Evolutionary conservation across 805 yeast species (phyloP), one percentile per base, ranked within the genome.

Genomic region (Cephaloascus fragrans): DNA sequence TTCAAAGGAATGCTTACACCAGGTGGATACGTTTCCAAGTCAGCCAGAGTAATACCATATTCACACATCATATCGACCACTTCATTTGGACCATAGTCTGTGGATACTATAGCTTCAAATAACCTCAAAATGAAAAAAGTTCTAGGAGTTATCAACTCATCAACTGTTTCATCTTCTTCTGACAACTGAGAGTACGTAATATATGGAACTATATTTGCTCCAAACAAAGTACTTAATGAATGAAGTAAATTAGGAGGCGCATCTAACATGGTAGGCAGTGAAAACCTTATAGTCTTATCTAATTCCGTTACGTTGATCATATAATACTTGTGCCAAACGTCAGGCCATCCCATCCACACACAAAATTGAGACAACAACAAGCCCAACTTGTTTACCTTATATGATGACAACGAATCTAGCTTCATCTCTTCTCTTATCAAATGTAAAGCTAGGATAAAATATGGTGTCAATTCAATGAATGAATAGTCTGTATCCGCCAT

Each of bases 321-420:
- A 52, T 88, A 86, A 47, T 76, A 78, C 1, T 56, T 48, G 18
- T 59, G 52, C 96, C 95, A 84, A 0, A 48, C 41, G 1, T 67
- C 75, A 9, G 80, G 73, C 95, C 95, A 84, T 4, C 83, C 78
- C 75, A 81, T 73, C 79, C 85, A 75, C 10, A 64, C 47, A 0
- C 81, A 69, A 12, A 84, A 52, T 46, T 80, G 82, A 0, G 79
- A 62, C n/a, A 88, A 55, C 18, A 88, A 54, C 1, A 59, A 19
- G 0, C 82, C 77, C 20, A 89, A 48, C 26, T 57, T 57, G 3
- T 60, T 47, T 10, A 68, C 58, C 6, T 61, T 53, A 0, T 48
- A 39, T 3, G 50, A 40, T 4, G 69, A 62, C 19, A 76, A 57
- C 2, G 74, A 57, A 47, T 83, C 77, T 23, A 90, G 61, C 38